Conservation (phyloP, 78 protist genomes). For the Reticulomyxa filosa region DNA sequence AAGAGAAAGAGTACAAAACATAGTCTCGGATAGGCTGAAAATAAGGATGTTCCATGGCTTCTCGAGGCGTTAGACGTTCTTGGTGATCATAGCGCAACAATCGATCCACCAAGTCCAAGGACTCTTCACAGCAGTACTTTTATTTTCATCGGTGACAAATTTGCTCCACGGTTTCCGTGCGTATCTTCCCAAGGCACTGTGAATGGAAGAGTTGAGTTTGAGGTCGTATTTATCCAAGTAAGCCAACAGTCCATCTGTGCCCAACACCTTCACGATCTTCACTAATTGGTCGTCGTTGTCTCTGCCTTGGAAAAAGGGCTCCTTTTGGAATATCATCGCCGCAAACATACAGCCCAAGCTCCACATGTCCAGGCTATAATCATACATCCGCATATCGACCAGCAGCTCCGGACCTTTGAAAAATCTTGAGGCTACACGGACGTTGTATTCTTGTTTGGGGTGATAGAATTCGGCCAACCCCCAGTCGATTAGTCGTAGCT, state of each 20-base stretch:
- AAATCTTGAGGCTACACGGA: constrained; percentile 98
- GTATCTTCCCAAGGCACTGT: constrained; percentile 41
- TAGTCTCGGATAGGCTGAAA: constrained; percentile 6
- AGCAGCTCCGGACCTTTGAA: constrained; percentile 95
- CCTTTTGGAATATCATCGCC: constrained; percentile 80
- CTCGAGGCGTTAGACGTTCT: constrained; percentile 5
- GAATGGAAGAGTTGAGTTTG: constrained; percentile 48
- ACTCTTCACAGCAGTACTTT: constrained; percentile 65
- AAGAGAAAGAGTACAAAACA: no score
- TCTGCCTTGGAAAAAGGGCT: constrained; percentile 96
- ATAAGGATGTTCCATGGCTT: constrained; percentile 17
- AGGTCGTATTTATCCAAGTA: constrained; percentile 78
- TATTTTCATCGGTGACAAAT: no score
- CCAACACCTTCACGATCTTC: constrained; percentile 82
- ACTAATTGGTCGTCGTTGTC: constrained; percentile 96
- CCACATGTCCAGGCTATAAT: constrained; percentile 95
- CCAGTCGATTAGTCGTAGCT: constrained; percentile 92
- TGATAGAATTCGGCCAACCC: constrained; percentile 98
- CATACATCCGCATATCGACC: constrained; percentile 73
- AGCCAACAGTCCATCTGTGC: not conserved
- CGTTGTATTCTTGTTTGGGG: constrained; percentile 82
- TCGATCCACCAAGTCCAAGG: constrained; percentile 77
- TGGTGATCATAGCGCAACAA: constrained; percentile 47
- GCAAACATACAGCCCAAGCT: constrained; percentile 93
- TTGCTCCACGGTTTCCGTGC: constrained; percentile 41